phyloP scores from a whole-genome alignment of 2,329 filamentous ascomycete genomes.

The Penicillium sp. region DNA sequence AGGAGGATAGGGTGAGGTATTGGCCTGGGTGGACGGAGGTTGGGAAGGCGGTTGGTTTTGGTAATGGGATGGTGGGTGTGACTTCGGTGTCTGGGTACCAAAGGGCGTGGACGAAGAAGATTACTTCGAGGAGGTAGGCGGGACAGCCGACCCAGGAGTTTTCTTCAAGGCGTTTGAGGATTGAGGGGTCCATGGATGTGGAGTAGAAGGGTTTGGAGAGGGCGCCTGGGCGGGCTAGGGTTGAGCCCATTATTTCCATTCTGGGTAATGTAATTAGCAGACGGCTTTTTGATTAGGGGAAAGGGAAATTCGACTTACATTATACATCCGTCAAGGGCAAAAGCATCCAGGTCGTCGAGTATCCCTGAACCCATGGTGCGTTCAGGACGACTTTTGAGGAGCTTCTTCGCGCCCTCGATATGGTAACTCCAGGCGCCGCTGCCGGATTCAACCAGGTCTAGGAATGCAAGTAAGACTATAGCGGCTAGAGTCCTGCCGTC shows the following conservation, averaged over 20 bases:
- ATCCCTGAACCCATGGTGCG: constrained; percentile 21
- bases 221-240: constrained; percentile 39
- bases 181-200: constrained; percentile 34
- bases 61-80: constrained; percentile 20
- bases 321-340: constrained; percentile 39
- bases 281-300: not conserved
- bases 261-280: constrained; percentile 18
- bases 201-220: constrained; percentile 41
- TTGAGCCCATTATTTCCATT: constrained; percentile 44
- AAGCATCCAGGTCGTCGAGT: constrained; percentile 35
- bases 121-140: constrained; percentile 40
- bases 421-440: constrained; percentile 52
- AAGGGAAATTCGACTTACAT: constrained; percentile 26
- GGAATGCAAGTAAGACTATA: constrained; percentile 49
- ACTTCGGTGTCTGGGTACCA: constrained; percentile 33
- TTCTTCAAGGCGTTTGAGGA: constrained; percentile 40
- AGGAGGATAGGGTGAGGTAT: constrained; percentile 31
- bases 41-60: constrained; percentile 29
- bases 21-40: constrained; percentile 27
- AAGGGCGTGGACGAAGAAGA: constrained; percentile 40
- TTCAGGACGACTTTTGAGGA: constrained; percentile 40
- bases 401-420: constrained; percentile 49
- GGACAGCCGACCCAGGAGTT: constrained; percentile 43
- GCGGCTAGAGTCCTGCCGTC: constrained; percentile 46
- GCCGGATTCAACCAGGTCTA: constrained; percentile 51